Conservation (phyloP, 331 rosid genomes). For the Dryas integrifolia region DNA sequence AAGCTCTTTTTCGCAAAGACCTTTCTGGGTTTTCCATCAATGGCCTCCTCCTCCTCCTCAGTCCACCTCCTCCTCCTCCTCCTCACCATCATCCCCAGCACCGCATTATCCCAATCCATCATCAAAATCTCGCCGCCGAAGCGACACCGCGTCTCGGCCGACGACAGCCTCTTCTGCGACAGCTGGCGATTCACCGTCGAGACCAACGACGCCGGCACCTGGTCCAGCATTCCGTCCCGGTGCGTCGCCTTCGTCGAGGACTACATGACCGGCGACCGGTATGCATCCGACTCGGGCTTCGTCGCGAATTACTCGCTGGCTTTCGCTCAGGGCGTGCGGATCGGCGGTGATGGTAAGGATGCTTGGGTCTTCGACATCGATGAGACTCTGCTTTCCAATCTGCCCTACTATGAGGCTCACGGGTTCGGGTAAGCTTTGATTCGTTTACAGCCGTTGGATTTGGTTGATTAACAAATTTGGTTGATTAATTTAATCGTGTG, state of each 20-base stretch:
- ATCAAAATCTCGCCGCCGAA: slow-evolving; percentile 34
- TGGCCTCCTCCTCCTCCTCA: slow-evolving; percentile 30
- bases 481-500: neutral
- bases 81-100: slow-evolving; percentile 14
- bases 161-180: slow-evolving; percentile 48
- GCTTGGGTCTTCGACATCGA: slow-evolving; percentile 91
- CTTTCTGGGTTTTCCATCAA: slow-evolving; percentile 42
- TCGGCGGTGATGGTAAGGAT: slow-evolving; percentile 53
- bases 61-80: slow-evolving; percentile 16
- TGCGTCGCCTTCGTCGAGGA: slow-evolving; percentile 51
- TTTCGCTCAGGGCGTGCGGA: slow-evolving; percentile 37
- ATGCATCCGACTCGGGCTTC: slow-evolving; percentile 41
- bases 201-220: slow-evolving; percentile 66
- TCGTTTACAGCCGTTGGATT: neutral
- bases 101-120: slow-evolving; percentile 22
- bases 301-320: slow-evolving; percentile 34
- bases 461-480: neutral
- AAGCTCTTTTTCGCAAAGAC: slow-evolving; percentile 12
- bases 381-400: slow-evolving; percentile 72
- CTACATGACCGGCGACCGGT: slow-evolving; percentile 52
- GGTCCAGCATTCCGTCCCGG: slow-evolving; percentile 48
- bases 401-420: slow-evolving; percentile 49
- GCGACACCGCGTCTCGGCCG: slow-evolving; percentile 8
- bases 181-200: slow-evolving; percentile 84
- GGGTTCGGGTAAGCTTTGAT: slow-evolving; percentile 62